These are phyloP conservation scores for Eimeria sp. DNA, from an alignment of 169 alveolate genomes.

Conservation along the genomic window DNA sequence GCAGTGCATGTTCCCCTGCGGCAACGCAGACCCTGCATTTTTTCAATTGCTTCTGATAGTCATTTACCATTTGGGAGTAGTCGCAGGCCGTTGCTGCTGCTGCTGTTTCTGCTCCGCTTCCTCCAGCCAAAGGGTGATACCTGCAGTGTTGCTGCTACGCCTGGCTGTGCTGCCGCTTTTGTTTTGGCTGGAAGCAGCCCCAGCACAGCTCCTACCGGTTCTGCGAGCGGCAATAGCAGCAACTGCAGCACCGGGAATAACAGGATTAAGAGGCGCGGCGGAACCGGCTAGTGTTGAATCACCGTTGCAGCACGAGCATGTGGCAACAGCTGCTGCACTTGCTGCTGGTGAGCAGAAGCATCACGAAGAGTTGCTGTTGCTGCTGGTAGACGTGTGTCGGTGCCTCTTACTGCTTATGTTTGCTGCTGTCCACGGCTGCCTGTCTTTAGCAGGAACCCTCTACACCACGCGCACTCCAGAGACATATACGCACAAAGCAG, in stretches of 20 bases:
- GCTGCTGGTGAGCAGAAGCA: conserved; percentile 9
- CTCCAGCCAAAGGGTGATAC: conserved; percentile 4
- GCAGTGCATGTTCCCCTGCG: conserved; percentile 59
- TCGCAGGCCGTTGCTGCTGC: conserved; percentile 66
- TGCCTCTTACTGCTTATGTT: conserved; percentile 21
- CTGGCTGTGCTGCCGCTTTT: conserved; percentile 56
- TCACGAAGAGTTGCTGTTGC: not conserved
- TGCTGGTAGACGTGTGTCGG: conserved; percentile 55
- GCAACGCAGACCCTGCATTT: conserved; percentile 54
- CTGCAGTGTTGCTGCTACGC: conserved; percentile 61
- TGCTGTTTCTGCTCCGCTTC: conserved; percentile 65
- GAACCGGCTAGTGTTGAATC: not conserved
- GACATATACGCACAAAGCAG: conserved; percentile 18
- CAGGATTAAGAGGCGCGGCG: not conserved
- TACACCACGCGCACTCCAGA: conserved; percentile 41
- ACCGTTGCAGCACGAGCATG: not conserved
- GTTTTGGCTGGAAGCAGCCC: conserved; percentile 48
- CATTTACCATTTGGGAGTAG: conserved; percentile 59
- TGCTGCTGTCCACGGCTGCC: conserved; percentile 72
- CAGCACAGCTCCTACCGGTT: not conserved
- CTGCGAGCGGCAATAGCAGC: conserved; percentile 35
- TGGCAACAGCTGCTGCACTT: not conserved
- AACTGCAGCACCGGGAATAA: not conserved
- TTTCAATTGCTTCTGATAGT: conserved; percentile 75
- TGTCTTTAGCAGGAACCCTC: conserved; percentile 57